These are phyloP conservation scores for Cryptosporidium meleagridis DNA, from an alignment of 169 alveolate genomes.

Conservation along the genomic window DNA sequence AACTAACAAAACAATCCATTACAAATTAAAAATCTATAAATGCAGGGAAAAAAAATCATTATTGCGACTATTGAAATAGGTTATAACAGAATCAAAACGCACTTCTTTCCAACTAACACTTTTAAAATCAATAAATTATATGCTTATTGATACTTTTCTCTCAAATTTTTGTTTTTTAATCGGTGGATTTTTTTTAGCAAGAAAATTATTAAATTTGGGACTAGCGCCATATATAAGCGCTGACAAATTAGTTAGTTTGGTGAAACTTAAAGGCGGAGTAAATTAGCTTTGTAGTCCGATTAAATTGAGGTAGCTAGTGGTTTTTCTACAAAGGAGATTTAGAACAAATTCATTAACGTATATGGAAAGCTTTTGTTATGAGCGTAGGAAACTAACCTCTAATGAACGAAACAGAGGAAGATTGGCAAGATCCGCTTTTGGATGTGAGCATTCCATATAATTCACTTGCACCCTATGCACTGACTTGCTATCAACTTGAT, in stretches of 20 bases:
- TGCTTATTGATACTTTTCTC: not conserved
- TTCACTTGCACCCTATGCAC: constrained; percentile 52
- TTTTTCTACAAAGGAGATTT: not conserved
- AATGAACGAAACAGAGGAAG: constrained; percentile 43
- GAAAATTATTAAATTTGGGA: not conserved
- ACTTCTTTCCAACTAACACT: not conserved
- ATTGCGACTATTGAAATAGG: too few species aligned
- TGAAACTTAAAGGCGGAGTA: not conserved
- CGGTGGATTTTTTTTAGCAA: not conserved
- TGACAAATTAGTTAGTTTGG: not conserved
- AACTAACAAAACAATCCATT: too few species aligned
- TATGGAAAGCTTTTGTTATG: not conserved
- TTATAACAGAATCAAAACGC: not conserved
- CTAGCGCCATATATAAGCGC: not conserved
- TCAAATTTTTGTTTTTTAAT: not conserved
- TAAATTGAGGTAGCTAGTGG: constrained; percentile 6
- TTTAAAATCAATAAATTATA: not conserved
- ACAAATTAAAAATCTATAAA: not conserved
- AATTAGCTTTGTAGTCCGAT: not conserved
- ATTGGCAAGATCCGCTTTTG: constrained; percentile 72
- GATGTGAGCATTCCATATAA: constrained; percentile 70
- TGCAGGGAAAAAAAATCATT: too few species aligned
- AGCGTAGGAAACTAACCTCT: not conserved
- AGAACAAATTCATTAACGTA: not conserved
- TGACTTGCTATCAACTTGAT: constrained; percentile 31